Evolutionary conservation across 129 eudicot species (phyloP).

Genomic region (Heracleum sosnowskyi): DNA sequence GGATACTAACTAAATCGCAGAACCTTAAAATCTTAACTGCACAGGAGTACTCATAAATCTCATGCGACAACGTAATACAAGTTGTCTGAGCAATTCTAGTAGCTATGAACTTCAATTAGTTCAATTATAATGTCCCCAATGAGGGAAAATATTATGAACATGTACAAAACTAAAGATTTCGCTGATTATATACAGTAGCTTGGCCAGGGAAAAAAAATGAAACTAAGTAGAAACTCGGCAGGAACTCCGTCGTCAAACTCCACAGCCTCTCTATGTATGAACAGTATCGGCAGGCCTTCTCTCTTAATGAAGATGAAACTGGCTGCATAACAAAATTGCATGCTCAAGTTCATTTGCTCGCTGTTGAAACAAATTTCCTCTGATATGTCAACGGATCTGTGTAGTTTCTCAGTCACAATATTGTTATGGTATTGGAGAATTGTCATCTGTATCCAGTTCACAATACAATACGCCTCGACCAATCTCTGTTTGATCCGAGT

Average conservation of each 20-base stretch:
- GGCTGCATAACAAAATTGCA: background rate
- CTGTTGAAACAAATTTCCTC: background rate
- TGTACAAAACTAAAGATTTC: conserved; percentile 7
- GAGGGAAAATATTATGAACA: background rate
- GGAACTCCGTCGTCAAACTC: background rate
- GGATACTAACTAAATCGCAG: no score
- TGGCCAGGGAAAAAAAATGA: background rate
- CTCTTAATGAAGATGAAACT: background rate
- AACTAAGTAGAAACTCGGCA: background rate
- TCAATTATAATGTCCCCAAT: background rate
- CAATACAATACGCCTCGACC: conserved; percentile 54
- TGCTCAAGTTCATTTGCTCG: background rate
- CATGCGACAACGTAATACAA: background rate
- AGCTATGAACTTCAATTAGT: background rate
- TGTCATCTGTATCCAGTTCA: conserved; percentile 35
- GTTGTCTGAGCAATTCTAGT: background rate
- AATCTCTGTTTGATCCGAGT: conserved; percentile 19
- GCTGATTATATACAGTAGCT: conserved; percentile 8
- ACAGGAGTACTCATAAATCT: background rate
- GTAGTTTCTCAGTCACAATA: background rate
- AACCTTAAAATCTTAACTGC: background rate
- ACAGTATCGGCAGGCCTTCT: background rate
- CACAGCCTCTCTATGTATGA: background rate
- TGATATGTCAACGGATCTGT: background rate
- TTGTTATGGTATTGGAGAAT: conserved; percentile 17